A percentile compares a stretch with the other conserved stretches of the same genome.
Evolutionary conservation across 495 filamentous ascomycete species (phyloP).

Genomic region (Haplographium delicatum): DNA sequence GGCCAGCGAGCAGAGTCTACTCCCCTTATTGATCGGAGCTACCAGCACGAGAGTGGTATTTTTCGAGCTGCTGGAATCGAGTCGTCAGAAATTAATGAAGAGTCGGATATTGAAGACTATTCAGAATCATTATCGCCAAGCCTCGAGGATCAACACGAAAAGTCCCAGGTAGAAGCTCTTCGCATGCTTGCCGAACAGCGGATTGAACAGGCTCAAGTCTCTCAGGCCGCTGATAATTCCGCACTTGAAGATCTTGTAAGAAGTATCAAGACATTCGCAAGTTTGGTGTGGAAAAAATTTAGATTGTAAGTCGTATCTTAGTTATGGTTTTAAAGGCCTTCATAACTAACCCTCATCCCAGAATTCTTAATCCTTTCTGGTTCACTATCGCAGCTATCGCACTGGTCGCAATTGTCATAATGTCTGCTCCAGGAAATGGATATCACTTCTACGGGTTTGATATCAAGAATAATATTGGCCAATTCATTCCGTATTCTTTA

Average conservation of each 20-base stretch:
- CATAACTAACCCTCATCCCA: too few species aligned
- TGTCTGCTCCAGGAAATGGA: too few species aligned
- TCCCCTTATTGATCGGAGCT: conserved; percentile 12
- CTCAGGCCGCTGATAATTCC: too few species aligned
- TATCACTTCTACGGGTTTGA: conserved; percentile 14
- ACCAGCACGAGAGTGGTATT: conserved; percentile 31
- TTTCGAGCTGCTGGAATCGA: conserved; percentile 28
- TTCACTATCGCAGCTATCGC: background rate
- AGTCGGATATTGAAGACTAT: background rate
- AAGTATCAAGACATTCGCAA: background rate
- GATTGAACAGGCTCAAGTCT: too few species aligned
- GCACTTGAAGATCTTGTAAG: background rate
- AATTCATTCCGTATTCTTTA: conserved; percentile 19
- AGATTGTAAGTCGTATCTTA: too few species aligned
- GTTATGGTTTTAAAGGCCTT: too few species aligned
- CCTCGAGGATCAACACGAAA: too few species aligned
- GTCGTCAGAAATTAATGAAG: conserved; percentile 3
- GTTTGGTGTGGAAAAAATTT: too few species aligned
- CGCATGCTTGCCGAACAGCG: too few species aligned
- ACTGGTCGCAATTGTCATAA: too few species aligned
- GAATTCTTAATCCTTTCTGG: background rate
- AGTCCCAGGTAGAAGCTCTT: too few species aligned
- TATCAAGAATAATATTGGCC: conserved; percentile 19
- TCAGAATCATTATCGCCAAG: background rate
- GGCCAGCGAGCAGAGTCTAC: background rate